Evolutionary conservation across 73 alveolate species (phyloP), one percentile per base, ranked within the genome.

Genomic region (Symbiodinium pilosum): DNA sequence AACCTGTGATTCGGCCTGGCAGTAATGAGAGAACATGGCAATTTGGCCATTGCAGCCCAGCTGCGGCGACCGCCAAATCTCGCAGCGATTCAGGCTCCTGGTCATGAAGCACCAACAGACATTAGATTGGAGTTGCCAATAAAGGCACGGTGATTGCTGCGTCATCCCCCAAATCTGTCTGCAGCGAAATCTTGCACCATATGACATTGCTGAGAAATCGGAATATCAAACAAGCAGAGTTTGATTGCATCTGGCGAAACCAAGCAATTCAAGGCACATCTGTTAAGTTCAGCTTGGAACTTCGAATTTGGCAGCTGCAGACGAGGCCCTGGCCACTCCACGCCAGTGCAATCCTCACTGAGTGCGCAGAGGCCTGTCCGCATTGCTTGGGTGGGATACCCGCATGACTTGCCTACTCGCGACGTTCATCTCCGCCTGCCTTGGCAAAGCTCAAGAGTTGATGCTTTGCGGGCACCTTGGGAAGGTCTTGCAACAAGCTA

Each of bases 1-100:
- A 6, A 54, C 73, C 30, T 54, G 30, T 54, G 73, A 16, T 24
- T 24, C 30, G 4, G 73, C 30, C 26, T 11, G 20, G 32, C 20
- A 24, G 73, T 54, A 18, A 26, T 54, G 73, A n/a, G n/a, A n/a
- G n/a, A n/a, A n/a, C n/a, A n/a, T n/a, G 30, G 20, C 34, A 26
- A 0, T 54, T 54, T 26, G 73, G 3, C 5, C 26, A 54, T 54
- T 5, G 34, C 73, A 54, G 73, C 73, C 73, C 73, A 54, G 73
- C 20, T 54, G 26, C 73, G 30, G 73, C 26, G 73, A 54, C 73
- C 2, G 26, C 73, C 73, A 54, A 54, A 54, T 26, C 73, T 54
- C 73, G 73, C 73, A 54, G 73, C 73, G 73, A 54, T 54, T 54
- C 32, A 54, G 73, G 73, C 73, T 54, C 73, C 73, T 54, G 73